A percentile compares a stretch with the other conserved stretches of the same genome.
phyloP scores from a whole-genome alignment of 139 green algal species.

The Volvox africanus region DNA sequence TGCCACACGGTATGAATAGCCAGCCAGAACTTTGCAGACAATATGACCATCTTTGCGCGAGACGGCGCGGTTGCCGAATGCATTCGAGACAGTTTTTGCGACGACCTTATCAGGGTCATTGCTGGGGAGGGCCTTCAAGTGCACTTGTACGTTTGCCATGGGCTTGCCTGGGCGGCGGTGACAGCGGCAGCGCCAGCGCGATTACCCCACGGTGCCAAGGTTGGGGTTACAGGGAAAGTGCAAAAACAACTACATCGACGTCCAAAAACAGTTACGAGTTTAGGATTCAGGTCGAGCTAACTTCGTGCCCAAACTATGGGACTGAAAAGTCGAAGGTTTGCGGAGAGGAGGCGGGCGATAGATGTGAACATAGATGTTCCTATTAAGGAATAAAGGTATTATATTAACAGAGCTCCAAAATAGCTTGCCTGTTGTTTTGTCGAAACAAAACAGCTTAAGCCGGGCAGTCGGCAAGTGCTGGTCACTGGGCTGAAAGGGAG shows the following conservation, averaged over 20 bases:
- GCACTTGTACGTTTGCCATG: slow-evolving; percentile 33
- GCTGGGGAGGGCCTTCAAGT: slow-evolving; percentile 18
- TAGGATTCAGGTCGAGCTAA: no score
- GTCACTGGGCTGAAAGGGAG: slow-evolving; percentile 25
- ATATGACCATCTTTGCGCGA: slow-evolving; percentile 39
- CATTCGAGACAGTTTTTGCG: slow-evolving; percentile 38
- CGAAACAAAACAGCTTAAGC: slow-evolving; percentile 43
- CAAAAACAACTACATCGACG: no score
- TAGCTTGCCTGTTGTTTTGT: slow-evolving; percentile 39
- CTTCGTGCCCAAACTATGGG: not conserved
- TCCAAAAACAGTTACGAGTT: no score
- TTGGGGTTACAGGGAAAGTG: no score
- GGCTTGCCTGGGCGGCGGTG: slow-evolving; percentile 38
- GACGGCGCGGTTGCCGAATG: slow-evolving; percentile 41
- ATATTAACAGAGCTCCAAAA: not conserved
- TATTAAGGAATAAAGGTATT: not conserved
- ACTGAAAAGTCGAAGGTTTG: not conserved
- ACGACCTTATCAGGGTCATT: slow-evolving; percentile 8
- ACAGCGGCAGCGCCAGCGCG: not conserved
- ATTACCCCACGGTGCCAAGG: no score
- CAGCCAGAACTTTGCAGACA: slow-evolving; percentile 46
- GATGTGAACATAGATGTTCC: not conserved
- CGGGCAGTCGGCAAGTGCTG: slow-evolving; percentile 36
- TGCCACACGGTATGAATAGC: slow-evolving; percentile 47
- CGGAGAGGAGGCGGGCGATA: not conserved